Base-by-base conservation (phyloP, 2,329 filamentous ascomycete genomes). In the Verruconis gallopava region DNA sequence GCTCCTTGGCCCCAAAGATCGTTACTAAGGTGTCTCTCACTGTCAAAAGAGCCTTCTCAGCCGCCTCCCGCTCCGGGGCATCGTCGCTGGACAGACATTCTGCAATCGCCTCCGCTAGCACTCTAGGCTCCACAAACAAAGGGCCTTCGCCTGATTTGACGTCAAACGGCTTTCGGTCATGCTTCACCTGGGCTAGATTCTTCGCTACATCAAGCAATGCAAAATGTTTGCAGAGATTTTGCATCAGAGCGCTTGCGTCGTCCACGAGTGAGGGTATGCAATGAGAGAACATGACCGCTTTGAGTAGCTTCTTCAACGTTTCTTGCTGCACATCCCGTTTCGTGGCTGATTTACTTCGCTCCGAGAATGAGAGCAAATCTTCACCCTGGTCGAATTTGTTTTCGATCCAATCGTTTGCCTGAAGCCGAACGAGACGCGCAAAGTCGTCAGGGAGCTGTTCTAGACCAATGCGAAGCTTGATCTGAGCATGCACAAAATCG, bases 391-490 rank as follows among this genome's bases (percentile, higher is more conserved):
- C 79, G 42, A 76, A 73, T 51, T 85, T 89, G 48, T 75, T 75
- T 6, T 75, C 72, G 18, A 83, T 65, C 3, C 96, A 65, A 52
- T 98, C 91, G 52, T 93, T 83, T 0, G 85, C 88, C 57, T 96
- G 85, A 4, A 96, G 71, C 25, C 91, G 80, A 37, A 99, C 73
- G 5, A 93, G 69, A 35, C 84, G 75, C 3, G 85, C 78, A 48
- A 96, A 75, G 49, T 98, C 89, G 5, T 98, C 91, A 0, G 89
- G 89, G 11, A 96, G 67, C 52, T 73, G 81, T 54, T 98, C 91
- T 46, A 77, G 77, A 3, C 91, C 91, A 44, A 98, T 81, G 42
- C 89, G 77, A 21, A 98, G 68, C 64, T 96, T 98, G 40, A 94
- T 68, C 53, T 96, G 88, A 1, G 86, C 75, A 50, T 81, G 85